Percentiles rank a stretch among this genome's conserved stretches.
Conservation (phyloP, 192 early-diverging fungal genomes). For the Endogone sp. region DNA sequence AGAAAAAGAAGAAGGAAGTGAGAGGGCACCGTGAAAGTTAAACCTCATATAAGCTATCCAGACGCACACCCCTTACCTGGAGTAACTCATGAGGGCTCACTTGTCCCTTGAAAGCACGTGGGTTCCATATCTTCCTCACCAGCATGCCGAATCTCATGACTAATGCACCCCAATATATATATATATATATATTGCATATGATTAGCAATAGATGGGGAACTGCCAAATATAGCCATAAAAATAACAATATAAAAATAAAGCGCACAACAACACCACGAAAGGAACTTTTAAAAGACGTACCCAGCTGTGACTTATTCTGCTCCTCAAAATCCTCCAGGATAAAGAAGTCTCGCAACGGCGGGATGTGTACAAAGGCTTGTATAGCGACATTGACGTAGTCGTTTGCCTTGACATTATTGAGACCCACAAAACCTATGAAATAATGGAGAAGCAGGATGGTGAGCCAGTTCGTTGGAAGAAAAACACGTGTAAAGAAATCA, state of each 20-base stretch:
- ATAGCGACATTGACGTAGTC: slow-evolving; percentile 93
- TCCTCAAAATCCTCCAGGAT: slow-evolving; percentile 56
- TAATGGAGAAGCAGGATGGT: not conserved
- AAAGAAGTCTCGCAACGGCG: slow-evolving; percentile 80
- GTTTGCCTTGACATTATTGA: slow-evolving; percentile 94
- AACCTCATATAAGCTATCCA: not conserved
- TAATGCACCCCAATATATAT: slow-evolving; percentile 13
- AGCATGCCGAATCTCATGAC: slow-evolving; percentile 75
- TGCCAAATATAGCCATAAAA: no score
- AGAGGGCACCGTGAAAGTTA: not conserved
- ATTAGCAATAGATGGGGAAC: no score
- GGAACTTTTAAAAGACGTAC: slow-evolving; percentile 20
- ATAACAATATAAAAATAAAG: not conserved
- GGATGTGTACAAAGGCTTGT: slow-evolving; percentile 83
- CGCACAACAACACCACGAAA: not conserved
- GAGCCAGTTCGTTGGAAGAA: not conserved
- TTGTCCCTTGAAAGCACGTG: slow-evolving; percentile 88
- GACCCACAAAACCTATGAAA: slow-evolving; percentile 75
- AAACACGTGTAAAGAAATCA: not conserved
- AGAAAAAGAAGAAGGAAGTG: not conserved
- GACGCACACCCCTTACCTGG: slow-evolving; percentile 46
- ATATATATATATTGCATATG: no score
- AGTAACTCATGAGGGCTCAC: slow-evolving; percentile 93
- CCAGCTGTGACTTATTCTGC: slow-evolving; percentile 42
- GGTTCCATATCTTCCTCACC: slow-evolving; percentile 90